Evolutionary conservation across 2,329 filamentous ascomycete genomes (phyloP).

Genomic region (Fusarium sp.): DNA sequence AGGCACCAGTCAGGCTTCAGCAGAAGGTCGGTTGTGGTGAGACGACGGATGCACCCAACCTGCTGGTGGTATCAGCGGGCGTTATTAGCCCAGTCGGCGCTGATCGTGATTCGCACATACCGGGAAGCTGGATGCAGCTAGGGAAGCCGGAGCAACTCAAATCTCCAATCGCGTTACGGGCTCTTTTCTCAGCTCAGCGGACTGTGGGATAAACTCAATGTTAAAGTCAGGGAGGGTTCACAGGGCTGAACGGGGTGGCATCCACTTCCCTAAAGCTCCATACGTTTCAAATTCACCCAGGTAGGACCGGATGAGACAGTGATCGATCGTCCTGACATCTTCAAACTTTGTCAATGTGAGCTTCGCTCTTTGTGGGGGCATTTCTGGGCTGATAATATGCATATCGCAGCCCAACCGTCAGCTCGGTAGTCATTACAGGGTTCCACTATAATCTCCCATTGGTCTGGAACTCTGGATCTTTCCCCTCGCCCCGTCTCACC

Average conservation of each 20-base stretch:
- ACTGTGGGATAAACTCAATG: constrained; percentile 21
- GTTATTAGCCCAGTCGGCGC: constrained; percentile 31
- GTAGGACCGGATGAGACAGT: constrained; percentile 1
- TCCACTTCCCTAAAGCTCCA: constrained; percentile 10
- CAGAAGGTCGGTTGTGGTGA: constrained; percentile 39
- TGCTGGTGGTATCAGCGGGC: constrained; percentile 39
- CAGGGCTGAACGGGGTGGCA: constrained; percentile 47
- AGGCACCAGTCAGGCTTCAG: constrained; percentile 17
- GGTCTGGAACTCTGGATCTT: constrained; percentile 6
- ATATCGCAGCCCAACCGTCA: constrained; percentile 20
- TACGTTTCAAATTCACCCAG: constrained; percentile 19
- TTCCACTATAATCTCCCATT: constrained; percentile 29
- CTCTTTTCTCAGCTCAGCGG: constrained; percentile 39
- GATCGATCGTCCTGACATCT: background rate
- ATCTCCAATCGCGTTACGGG: constrained; percentile 40
- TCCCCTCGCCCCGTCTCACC: constrained; percentile 32
- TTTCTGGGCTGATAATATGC: constrained; percentile 20
- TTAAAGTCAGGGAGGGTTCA: constrained; percentile 19
- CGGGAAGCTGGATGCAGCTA: constrained; percentile 42
- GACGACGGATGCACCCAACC: constrained; percentile 36
- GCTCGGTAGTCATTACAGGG: constrained; percentile 21
- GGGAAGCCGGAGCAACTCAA: constrained; percentile 27
- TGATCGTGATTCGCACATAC: constrained; percentile 43
- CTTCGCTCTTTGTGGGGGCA: constrained; percentile 7
- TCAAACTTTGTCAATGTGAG: constrained; percentile 1